Base-by-base conservation (phyloP, 1,139 yeast genomes). In the Lodderomyces beijingensis region DNA sequence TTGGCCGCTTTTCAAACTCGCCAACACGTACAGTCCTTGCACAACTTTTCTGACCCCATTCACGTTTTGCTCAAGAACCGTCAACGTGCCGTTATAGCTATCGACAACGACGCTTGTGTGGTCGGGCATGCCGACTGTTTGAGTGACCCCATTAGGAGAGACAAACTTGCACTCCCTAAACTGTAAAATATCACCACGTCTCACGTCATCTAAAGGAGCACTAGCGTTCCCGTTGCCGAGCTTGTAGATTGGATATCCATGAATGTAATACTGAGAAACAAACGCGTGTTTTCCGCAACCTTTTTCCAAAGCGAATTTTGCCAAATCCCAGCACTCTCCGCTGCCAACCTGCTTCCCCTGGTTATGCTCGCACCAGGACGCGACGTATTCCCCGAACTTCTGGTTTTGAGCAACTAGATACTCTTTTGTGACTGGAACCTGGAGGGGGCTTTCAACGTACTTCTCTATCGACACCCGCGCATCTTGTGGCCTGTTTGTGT, bases 261-360 rank as follows among this genome's bases (percentile, higher is more conserved):
- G 87, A 23, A 62, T 64, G 11, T 57, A 52, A 16, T 77, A 77
- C 14, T 65, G 63, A 8, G 82, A 70, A 1, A 71, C 68, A 57
- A 80, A 68, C 0, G 87, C 87, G 45, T 70, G 73, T 15, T 73
- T 76, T 0, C 80, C 80, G 43, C 83, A 75, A 0, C 79, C 78
- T 37, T 72, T 68, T 31, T 61, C 57, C 25, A 81, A 59, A 0
- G 87, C 86, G 34, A 77, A 76, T 33, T 70, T 69, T 1, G 87
- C 89, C 38, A 82, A 63, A 27, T 84, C 83, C 89, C 89, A 82
- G 55, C 91, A 82, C 49, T 82, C 89, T 7, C 91, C 91, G 33
- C 73, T 57, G 2, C 85, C 86, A 5, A 82, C 83, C 35, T 64
- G 65, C 30, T 64, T 62, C 2, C 82, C 83, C 30, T 59, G 47